A percentile compares a stretch with the other conserved stretches of the same genome.
phyloP scores from a whole-genome alignment of 2,329 filamentous ascomycete genomes.

The Emericellopsis atlantica region DNA sequence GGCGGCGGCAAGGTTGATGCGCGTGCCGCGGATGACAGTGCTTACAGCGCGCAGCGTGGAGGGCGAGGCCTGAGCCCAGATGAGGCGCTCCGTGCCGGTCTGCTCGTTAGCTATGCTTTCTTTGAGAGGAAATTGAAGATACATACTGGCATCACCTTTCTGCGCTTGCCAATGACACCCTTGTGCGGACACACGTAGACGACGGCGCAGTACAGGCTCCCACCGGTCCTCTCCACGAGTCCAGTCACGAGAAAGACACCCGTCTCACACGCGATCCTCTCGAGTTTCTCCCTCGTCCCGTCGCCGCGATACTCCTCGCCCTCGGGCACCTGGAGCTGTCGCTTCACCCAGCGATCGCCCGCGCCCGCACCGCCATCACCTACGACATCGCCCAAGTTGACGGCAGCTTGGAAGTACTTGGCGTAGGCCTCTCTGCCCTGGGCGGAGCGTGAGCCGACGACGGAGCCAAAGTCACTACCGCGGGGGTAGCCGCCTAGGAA shows the following conservation, averaged over 20 bases:
- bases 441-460: slow-evolving; percentile 46
- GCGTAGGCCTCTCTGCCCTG: slow-evolving; percentile 73
- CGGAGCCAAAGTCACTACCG: slow-evolving; percentile 1
- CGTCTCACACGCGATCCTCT: slow-evolving; percentile 61
- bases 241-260: slow-evolving; percentile 76
- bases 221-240: slow-evolving; percentile 65
- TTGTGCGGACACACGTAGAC: slow-evolving; percentile 68
- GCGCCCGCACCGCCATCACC: slow-evolving; percentile 47
- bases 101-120: slow-evolving; percentile 12
- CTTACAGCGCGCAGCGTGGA: slow-evolving; percentile 68
- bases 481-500: slow-evolving; percentile 83
- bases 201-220: slow-evolving; percentile 71
- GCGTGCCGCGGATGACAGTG: slow-evolving; percentile 66
- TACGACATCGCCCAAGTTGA: slow-evolving; percentile 73
- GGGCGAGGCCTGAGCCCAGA: slow-evolving; percentile 81
- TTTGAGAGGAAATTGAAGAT: neutral
- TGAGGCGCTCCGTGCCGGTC: slow-evolving; percentile 69
- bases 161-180: slow-evolving; percentile 70
- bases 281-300: slow-evolving; percentile 67
- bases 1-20: slow-evolving; percentile 69
- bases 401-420: slow-evolving; percentile 63
- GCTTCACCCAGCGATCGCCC: slow-evolving; percentile 58
- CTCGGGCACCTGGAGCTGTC: slow-evolving; percentile 28
- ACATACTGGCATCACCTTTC: slow-evolving; percentile 81
- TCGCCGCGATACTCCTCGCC: slow-evolving; percentile 21